phyloP scores from a whole-genome alignment of 2,329 filamentous ascomycete genomes.

The Talaromyces sp. region DNA sequence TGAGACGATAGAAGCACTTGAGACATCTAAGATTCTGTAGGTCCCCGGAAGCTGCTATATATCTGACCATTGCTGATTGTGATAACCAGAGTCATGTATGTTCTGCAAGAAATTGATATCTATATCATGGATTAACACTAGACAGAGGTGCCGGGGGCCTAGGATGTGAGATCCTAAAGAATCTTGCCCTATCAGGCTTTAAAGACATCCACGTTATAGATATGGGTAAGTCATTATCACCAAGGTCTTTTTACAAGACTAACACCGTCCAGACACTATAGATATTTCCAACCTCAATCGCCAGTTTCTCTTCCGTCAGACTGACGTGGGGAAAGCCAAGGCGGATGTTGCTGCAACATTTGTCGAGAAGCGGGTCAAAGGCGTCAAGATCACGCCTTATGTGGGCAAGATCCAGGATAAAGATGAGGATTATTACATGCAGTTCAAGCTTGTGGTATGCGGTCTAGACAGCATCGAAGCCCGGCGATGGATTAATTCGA shows the following conservation, averaged over 20 bases:
- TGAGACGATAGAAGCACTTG: conserved; percentile 52
- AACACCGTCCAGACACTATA: conserved; percentile 69
- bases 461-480: conserved; percentile 96
- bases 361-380: conserved; percentile 81
- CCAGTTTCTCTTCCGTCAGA: conserved; percentile 89
- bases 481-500: conserved; percentile 97
- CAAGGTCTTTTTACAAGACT: not conserved
- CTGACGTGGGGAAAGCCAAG: conserved; percentile 89
- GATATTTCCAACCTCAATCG: conserved; percentile 97
- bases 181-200: conserved; percentile 90
- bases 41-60: conserved; percentile 22
- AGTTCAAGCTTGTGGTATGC: conserved; percentile 90
- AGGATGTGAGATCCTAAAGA: conserved; percentile 94
- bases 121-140: conserved; percentile 22
- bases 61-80: conserved; percentile 17
- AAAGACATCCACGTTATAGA: conserved; percentile 98
- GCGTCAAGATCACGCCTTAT: conserved; percentile 87
- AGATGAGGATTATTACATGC: conserved; percentile 92
- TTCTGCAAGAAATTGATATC: conserved; percentile 12
- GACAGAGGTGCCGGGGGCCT: conserved; percentile 85
- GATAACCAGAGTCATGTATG: conserved; percentile 46
- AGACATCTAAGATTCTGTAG: conserved; percentile 69
- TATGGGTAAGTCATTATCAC: conserved; percentile 62
- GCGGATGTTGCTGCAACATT: conserved; percentile 89
- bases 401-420: conserved; percentile 96